Conservation (phyloP, 2,329 filamentous ascomycete species). For the Cladobotryum mycophilum region DNA sequence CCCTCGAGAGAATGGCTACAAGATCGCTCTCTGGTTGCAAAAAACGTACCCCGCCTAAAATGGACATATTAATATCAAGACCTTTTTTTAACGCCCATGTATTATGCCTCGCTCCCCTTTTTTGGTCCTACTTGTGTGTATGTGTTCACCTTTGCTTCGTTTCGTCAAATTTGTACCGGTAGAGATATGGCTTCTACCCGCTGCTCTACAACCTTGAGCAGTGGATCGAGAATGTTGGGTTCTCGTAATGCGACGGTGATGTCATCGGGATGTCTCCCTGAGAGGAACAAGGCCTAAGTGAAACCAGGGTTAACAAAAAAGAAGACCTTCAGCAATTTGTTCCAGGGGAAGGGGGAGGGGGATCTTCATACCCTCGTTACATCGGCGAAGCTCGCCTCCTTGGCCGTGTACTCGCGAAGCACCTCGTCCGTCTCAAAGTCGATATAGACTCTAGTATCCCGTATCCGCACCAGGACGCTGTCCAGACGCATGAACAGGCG, state of each 20-base stretch:
- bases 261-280: constrained; percentile 58
- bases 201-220: constrained; percentile 66
- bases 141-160: background rate
- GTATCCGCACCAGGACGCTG: constrained; percentile 76
- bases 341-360: background rate
- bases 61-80: background rate
- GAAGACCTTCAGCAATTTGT: background rate
- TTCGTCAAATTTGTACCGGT: constrained; percentile 1
- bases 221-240: constrained; percentile 64
- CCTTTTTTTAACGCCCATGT: background rate
- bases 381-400: constrained; percentile 73
- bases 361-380: constrained; percentile 55
- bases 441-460: constrained; percentile 87
- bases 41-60: background rate
- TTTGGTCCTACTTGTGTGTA: background rate
- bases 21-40: background rate
- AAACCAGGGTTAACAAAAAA: constrained; percentile 29
- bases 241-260: constrained; percentile 72
- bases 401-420: constrained; percentile 83
- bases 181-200: constrained; percentile 46
- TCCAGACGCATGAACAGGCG: constrained; percentile 92
- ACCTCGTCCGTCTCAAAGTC: constrained; percentile 77
- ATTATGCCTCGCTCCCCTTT: background rate
- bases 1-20: background rate
- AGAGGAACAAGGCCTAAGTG: constrained; percentile 32